A percentile compares a stretch with the other conserved stretches of the same genome.
These are phyloP conservation scores for Dendrobium huoshanense DNA, from an alignment of 106 monocot species.

Conservation along the genomic window DNA sequence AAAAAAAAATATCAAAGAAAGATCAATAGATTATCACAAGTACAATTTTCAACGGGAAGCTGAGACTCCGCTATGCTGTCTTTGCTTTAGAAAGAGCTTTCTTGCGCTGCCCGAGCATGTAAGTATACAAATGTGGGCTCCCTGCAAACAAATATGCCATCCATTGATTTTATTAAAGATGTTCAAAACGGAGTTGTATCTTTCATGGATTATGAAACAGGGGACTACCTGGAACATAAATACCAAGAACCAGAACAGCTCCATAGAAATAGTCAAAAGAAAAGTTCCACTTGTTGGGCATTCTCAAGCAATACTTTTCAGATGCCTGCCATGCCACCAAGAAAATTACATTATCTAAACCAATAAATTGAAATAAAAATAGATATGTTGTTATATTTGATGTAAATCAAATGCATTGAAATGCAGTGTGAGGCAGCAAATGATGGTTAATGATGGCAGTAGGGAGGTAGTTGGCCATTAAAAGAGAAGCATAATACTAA, in stretches of 20 bases:
- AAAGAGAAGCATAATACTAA: too few species aligned
- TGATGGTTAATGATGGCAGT: too few species aligned
- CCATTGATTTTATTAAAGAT: neutral
- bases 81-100: constrained; percentile 24
- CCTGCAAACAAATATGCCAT: constrained; percentile 10
- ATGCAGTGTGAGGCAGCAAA: too few species aligned
- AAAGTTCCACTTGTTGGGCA: constrained; percentile 70
- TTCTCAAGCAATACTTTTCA: constrained; percentile 63
- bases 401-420: too few species aligned
- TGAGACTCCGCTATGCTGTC: neutral
- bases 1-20: too few species aligned
- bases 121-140: constrained; percentile 24
- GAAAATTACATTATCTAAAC: neutral
- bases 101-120: constrained; percentile 26
- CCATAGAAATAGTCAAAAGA: constrained; percentile 64
- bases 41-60: too few species aligned
- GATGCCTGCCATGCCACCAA: constrained; percentile 29
- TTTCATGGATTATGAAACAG: neutral
- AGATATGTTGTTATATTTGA: too few species aligned
- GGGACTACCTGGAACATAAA: constrained; percentile 46
- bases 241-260: constrained; percentile 32
- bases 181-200: neutral
- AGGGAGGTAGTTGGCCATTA: too few species aligned
- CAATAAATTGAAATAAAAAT: too few species aligned
- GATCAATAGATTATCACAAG: too few species aligned